phyloP scores from a whole-genome alignment of 306 rosid genomes.

The Vigna radiata region DNA sequence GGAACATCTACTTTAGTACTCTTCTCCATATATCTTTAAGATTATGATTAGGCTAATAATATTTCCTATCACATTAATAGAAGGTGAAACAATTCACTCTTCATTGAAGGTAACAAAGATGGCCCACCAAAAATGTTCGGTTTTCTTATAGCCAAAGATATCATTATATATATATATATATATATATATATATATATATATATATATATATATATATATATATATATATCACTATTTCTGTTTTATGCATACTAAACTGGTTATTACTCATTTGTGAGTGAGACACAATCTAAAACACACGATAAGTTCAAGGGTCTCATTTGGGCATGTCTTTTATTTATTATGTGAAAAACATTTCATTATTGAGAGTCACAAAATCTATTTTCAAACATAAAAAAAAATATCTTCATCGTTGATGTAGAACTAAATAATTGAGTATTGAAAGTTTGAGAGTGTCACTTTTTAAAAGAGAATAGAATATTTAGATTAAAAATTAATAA shows the following conservation, averaged over 20 bases:
- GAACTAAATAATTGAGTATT: not conserved
- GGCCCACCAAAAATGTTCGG: no score
- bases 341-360: not conserved
- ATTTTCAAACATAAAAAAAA: not conserved
- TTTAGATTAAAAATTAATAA: no score
- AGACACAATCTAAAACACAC: not conserved
- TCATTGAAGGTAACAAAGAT: not conserved
- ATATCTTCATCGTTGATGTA: not conserved
- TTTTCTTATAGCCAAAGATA: no score
- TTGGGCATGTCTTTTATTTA: not conserved
- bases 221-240: not conserved
- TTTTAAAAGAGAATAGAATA: no score
- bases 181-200: not conserved
- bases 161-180: not conserved
- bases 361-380: not conserved
- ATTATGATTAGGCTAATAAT: not conserved
- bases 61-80: not conserved
- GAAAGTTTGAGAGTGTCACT: no score
- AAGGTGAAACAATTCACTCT: not conserved
- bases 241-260: no score
- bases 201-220: no score
- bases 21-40: slow-evolving; percentile 41
- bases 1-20: slow-evolving; percentile 11
- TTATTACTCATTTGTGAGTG: no score
- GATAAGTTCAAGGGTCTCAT: not conserved